Evolutionary conservation across 2,329 filamentous ascomycete genomes (phyloP), one percentile per base, ranked within the genome.

Genomic region (Diplodia scrobiculata): DNA sequence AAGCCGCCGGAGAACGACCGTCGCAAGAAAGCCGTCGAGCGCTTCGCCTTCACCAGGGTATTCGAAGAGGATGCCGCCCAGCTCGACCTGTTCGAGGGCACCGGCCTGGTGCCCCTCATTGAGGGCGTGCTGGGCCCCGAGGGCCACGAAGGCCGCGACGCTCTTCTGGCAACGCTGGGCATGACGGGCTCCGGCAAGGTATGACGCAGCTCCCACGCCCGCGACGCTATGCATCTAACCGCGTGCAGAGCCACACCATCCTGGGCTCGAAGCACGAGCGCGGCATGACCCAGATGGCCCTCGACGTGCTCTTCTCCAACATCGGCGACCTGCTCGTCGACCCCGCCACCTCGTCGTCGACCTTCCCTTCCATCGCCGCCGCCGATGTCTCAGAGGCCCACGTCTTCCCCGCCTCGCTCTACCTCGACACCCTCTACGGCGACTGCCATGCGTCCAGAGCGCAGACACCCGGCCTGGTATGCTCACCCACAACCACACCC

Each of bases 161-260:
- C 91, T 10, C 80, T 98, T 66, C 81, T 99, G 64, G 95, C 95
- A 34, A 98, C 95, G 6, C 79, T 99, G 67, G 95, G 95, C 17
- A 92, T 97, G 51, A 97, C 94, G 7, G 95, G 95, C 13, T 97
- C 93, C 59, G 95, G 95, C 77, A 99, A 99, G 88, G 94, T 96
- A 73, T 53, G 63, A n/a, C 66, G 60, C 65, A n/a, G 10, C 6
- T n/a, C 13, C 7, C 9, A 17, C 25, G 9, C 4, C 17, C 5
- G 4, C 21, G 4, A 25, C 5, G 41, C 10, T 7, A 7, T 53
- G 32, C n/a, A 32, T 29, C 45, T 65, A n/a, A 29, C 11, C 48
- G 67, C 25, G 21, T 27, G 47, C 74, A 97, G 94, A 96, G 91
- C 69, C 94, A 99, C 77, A 99, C 95, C 0, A 97, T 98, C 68